Evolutionary conservation across 257 asterid genomes (phyloP).

Genomic region (Leonotis leonurus): DNA sequence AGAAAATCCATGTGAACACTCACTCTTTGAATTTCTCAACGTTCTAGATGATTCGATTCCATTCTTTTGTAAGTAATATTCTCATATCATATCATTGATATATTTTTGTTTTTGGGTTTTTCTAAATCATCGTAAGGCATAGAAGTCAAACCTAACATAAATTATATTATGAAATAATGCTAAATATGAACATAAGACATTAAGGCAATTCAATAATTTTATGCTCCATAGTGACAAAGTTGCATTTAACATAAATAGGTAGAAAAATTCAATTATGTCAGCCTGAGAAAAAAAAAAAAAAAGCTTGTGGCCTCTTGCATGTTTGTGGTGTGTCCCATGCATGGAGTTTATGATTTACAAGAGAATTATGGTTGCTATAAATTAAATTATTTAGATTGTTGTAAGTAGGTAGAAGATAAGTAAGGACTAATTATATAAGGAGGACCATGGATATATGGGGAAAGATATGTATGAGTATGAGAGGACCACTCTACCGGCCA

Average conservation of each 20-base stretch:
- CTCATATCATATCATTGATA: too few relatives aligned
- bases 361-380: not conserved
- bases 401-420: not conserved
- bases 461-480: too few relatives aligned
- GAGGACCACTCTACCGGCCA: too few relatives aligned
- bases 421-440: not conserved
- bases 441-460: conserved; percentile 18
- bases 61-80: too few relatives aligned
- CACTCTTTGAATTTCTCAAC: too few relatives aligned
- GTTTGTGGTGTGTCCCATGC: conserved; percentile 12
- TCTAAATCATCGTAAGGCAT: too few relatives aligned
- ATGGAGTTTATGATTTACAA: not conserved
- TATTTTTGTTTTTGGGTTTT: too few relatives aligned
- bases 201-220: not conserved
- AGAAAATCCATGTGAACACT: too few relatives aligned
- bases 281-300: not conserved
- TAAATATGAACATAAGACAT: not conserved
- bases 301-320: conserved; percentile 1
- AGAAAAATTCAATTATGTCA: not conserved
- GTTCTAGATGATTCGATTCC: too few relatives aligned
- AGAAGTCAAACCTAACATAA: not conserved
- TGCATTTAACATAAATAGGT: not conserved
- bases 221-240: not conserved
- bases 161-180: not conserved
- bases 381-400: not conserved